A percentile compares a stretch with the other conserved stretches of the same genome.
phyloP scores from a whole-genome alignment of 1,284 basidiomycete species.

The Malassezia sympodialis region DNA sequence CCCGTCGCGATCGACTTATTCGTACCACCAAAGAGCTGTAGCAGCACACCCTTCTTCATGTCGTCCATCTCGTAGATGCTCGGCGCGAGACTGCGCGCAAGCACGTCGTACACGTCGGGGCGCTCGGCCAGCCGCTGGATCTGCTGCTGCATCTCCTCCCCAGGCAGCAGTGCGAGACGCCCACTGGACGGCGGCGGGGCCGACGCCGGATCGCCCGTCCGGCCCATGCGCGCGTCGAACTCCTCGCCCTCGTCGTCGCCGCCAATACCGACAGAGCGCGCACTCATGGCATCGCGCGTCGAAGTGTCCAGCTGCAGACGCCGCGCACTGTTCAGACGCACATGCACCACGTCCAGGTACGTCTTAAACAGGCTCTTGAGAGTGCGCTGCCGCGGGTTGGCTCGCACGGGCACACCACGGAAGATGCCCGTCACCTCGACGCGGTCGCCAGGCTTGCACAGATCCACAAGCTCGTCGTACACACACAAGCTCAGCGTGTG shows the following conservation, averaged over 20 bases:
- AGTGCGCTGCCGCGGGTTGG: slow-evolving; percentile 79
- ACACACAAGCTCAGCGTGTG: slow-evolving; percentile 91
- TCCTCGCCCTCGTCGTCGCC: slow-evolving; percentile 57
- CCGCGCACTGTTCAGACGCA: slow-evolving; percentile 63
- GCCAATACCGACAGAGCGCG: slow-evolving; percentile 69
- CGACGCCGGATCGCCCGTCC: slow-evolving; percentile 9
- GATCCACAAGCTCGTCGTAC: slow-evolving; percentile 93
- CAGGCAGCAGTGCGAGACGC: slow-evolving; percentile 16
- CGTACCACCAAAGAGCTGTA: slow-evolving; percentile 93
- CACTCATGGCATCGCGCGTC: slow-evolving; percentile 56
- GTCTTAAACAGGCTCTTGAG: slow-evolving; percentile 96
- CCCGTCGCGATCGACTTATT: slow-evolving; percentile 88
- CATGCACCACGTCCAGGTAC: slow-evolving; percentile 86
- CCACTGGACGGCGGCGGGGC: slow-evolving; percentile 16
- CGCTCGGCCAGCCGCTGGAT: slow-evolving; percentile 62
- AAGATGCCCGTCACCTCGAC: slow-evolving; percentile 87
- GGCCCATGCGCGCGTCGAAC: slow-evolving; percentile 21
- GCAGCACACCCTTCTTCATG: slow-evolving; percentile 91
- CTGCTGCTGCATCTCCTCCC: slow-evolving; percentile 54
- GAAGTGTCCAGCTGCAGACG: slow-evolving; percentile 69
- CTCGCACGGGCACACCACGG: slow-evolving; percentile 80
- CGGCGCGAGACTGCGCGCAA: slow-evolving; percentile 78
- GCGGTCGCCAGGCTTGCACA: slow-evolving; percentile 87
- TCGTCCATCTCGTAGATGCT: slow-evolving; percentile 98
- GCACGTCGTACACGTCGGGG: slow-evolving; percentile 75